Conservation (phyloP, 495 filamentous ascomycete species). For the Hypoxylon perforatum region DNA sequence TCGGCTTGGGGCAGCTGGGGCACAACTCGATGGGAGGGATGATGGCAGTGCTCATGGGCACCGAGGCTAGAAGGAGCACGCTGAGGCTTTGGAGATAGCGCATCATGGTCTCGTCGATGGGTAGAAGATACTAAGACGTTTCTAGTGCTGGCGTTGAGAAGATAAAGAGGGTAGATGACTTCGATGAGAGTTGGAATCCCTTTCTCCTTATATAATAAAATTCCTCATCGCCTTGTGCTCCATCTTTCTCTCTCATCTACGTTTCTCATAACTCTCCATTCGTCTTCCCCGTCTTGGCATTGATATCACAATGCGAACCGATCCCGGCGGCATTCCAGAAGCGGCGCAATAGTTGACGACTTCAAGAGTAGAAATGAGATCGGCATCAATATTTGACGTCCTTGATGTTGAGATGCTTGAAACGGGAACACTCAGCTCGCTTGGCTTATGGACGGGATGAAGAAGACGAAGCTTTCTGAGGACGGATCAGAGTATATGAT, state of each 20-base stretch:
- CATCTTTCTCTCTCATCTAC: not conserved
- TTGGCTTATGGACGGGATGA: not conserved
- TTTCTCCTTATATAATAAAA: not conserved
- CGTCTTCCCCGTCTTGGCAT: not conserved
- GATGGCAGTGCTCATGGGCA: constrained; percentile 24
- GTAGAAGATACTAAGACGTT: not conserved
- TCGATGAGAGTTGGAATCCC: not conserved
- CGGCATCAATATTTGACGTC: constrained; percentile 13
- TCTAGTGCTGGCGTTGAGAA: not conserved
- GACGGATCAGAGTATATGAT: not conserved
- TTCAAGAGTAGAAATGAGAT: constrained; percentile 6
- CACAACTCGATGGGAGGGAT: constrained; percentile 17
- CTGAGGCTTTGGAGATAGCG: constrained; percentile 1
- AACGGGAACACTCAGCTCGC: constrained; percentile 18
- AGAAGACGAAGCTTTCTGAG: not conserved
- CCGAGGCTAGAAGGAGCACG: constrained; percentile 22
- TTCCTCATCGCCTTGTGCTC: not conserved
- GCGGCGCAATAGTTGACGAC: not conserved
- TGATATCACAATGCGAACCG: not conserved
- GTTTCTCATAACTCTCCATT: not conserved
- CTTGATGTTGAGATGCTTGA: not conserved
- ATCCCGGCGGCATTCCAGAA: not conserved
- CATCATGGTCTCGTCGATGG: constrained; percentile 7
- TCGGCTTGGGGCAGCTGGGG: constrained; percentile 32
- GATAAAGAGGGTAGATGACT: not conserved